phyloP scores from a whole-genome alignment of 2,329 filamentous ascomycete genomes.

The Penicillium polonicum region DNA sequence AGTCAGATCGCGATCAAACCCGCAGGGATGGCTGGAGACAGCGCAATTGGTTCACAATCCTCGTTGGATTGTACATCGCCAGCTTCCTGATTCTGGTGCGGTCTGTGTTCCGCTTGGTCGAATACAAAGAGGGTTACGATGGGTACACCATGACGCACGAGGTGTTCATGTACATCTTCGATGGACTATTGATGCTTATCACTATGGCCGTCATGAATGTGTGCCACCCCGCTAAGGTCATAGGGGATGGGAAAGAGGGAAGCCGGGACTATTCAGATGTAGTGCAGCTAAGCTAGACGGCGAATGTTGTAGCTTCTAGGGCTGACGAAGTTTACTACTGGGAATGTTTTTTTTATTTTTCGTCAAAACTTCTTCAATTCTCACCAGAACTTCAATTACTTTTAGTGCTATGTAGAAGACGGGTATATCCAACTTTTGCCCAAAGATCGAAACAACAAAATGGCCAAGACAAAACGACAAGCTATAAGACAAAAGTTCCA shows the following conservation, averaged over 20 bases:
- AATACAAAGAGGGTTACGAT: slow-evolving; percentile 27
- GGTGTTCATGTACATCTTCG: slow-evolving; percentile 31
- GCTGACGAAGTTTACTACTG: neutral
- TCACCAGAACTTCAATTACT: neutral
- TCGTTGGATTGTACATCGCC: slow-evolving; percentile 20
- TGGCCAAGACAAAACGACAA: neutral
- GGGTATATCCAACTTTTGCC: slow-evolving; percentile 12
- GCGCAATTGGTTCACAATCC: slow-evolving; percentile 21
- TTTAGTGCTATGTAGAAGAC: slow-evolving; percentile 1
- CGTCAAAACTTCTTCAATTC: neutral
- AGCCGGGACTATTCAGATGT: slow-evolving; percentile 4
- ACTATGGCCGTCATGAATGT: slow-evolving; percentile 27
- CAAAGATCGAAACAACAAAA: neutral
- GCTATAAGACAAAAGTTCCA: neutral
- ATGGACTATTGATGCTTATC: slow-evolving; percentile 28
- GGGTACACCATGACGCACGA: slow-evolving; percentile 32
- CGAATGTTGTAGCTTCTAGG: no score
- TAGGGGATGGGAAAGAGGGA: slow-evolving; percentile 19
- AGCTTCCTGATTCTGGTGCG: slow-evolving; percentile 28
- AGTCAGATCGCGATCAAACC: slow-evolving; percentile 10
- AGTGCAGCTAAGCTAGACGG: slow-evolving; percentile 6
- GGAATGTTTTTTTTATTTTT: neutral
- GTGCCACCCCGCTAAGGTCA: slow-evolving; percentile 22
- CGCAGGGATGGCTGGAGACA: slow-evolving; percentile 15
- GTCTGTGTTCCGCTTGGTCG: slow-evolving; percentile 31